Evolutionary conservation across 371 early-diverging fungal genomes (phyloP), one percentile per base, ranked within the genome.

Genomic region (Mortierella sp.): DNA sequence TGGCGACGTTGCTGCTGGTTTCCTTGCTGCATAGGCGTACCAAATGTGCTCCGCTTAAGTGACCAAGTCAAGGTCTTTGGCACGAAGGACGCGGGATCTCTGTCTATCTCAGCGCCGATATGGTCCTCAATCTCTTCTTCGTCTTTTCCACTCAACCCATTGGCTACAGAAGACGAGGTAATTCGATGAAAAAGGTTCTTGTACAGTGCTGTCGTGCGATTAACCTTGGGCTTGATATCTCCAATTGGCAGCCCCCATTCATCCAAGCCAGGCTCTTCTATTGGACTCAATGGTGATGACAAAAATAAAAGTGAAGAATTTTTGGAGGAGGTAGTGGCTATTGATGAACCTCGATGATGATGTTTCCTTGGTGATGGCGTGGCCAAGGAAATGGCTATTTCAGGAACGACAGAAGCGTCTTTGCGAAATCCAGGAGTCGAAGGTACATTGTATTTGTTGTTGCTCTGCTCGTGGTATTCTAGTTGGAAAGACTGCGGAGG

Each of bases 361-460:
- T 70, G 49, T 10, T 31, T 49, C 40, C 13, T 53, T 13, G 77
- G 72, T 1, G 76, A 71, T 2, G 77, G 77, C 2, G 77, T 76
- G 7, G 72, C 55, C 0, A 59, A 28, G 0, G 55, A 64, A 37
- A 71, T 76, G 3, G 71, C 51, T 15, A 76, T 76, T 7, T 76
- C 77, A 9, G 77, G 77, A 22, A 76, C 49, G 29, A 29, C 37
- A 15, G 32, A 34, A 17, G 7, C 23, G 13, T 19, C 53, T 0
- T 31, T 19, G 28, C 13, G 29, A 28, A 5, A 9, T 6, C 35
- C 45, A 5, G 58, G 31, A 9, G 59, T 55, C 8, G 40, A 49
- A 8, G 49, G 60, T 23, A 23, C 12, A 45, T n/a, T 62, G n/a
- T 19, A 54, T 17, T 17, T 49, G 49, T n/a, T 13, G 35, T 32